Percentiles rank a stretch among this genome's conserved stretches.
These are phyloP conservation scores for Lanmaoa pseudosensibilis DNA, from an alignment of 768 basidiomycete genomes.

Conservation along the genomic window DNA sequence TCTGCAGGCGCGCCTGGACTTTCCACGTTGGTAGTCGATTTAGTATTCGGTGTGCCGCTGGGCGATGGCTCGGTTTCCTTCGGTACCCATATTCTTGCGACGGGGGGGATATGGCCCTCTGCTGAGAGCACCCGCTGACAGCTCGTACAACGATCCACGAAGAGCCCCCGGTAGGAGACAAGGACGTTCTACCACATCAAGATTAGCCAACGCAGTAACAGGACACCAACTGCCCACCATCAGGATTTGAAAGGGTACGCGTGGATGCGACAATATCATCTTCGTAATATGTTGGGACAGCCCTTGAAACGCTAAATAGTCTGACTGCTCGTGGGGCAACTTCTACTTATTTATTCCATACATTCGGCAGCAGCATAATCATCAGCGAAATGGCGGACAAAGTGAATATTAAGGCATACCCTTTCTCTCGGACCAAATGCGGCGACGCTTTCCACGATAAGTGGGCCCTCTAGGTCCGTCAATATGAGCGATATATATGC, in stretches of 20 bases:
- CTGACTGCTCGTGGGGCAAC: conserved; percentile 66
- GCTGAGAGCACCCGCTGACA: conserved; percentile 68
- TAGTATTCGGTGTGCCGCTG: no score
- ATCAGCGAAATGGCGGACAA: conserved; percentile 3
- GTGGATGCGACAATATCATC: conserved; percentile 55
- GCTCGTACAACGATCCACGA: conserved; percentile 55
- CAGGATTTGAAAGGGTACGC: conserved; percentile 52
- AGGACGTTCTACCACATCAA: conserved; percentile 44
- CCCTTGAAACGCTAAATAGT: conserved; percentile 60
- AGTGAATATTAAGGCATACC: conserved; percentile 34
- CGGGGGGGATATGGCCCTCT: conserved; percentile 73
- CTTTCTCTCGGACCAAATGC: conserved; percentile 74
- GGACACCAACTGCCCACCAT: conserved; percentile 39
- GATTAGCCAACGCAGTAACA: neutral
- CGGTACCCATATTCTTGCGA: conserved; percentile 56
- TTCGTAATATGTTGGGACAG: conserved; percentile 66
- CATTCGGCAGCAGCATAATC: no score
- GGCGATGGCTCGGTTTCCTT: conserved; percentile 9
- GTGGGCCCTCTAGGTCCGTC: conserved; percentile 33
- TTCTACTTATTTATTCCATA: conserved; percentile 41
- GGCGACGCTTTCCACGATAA: conserved; percentile 62
- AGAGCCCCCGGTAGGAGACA: conserved; percentile 57
- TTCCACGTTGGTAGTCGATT: no score
- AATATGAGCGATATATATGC: conserved; percentile 59
- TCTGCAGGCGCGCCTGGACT: neutral